These are phyloP conservation scores for Malus hybrid DNA, from an alignment of 331 rosid species.

Conservation along the genomic window DNA sequence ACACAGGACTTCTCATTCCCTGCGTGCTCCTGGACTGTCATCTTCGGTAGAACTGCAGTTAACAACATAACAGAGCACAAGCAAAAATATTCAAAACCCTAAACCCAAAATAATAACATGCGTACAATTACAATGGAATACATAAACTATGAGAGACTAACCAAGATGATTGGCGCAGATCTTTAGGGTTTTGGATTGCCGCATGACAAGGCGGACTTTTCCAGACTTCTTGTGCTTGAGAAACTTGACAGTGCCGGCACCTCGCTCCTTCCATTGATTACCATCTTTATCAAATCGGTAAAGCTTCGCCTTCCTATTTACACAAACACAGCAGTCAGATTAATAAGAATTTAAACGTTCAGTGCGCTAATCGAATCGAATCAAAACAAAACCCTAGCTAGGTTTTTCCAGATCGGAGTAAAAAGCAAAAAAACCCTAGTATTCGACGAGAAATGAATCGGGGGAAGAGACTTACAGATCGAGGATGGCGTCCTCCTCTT, in stretches of 20 bases:
- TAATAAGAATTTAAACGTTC: neutral
- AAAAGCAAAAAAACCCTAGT: neutral
- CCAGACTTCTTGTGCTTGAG: conserved; percentile 64
- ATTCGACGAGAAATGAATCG: neutral
- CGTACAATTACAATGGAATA: neutral
- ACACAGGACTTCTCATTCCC: conserved; percentile 92
- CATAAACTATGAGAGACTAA: conserved; percentile 8
- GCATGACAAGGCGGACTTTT: conserved; percentile 92
- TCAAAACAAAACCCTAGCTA: conserved; percentile 2
- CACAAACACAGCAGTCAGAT: neutral
- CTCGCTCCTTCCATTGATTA: conserved; percentile 95
- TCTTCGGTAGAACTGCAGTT: conserved; percentile 54
- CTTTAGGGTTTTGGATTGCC: conserved; percentile 97
- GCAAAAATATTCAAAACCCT: neutral
- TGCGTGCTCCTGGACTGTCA: conserved; percentile 88
- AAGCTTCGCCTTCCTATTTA: conserved; percentile 65
- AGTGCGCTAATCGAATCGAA: neutral
- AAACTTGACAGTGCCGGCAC: conserved; percentile 85
- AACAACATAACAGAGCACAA: neutral
- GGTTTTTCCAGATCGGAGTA: neutral
- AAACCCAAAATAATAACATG: neutral
- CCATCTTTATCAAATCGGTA: conserved; percentile 91
- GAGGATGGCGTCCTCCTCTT: conserved; percentile 66
- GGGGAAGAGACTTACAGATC: conserved; percentile 55
- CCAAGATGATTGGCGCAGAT: conserved; percentile 97